Evolutionary conservation across 1,284 basidiomycete genomes (phyloP), one percentile per base, ranked within the genome.

Genomic region (Stereum hirsutum): DNA sequence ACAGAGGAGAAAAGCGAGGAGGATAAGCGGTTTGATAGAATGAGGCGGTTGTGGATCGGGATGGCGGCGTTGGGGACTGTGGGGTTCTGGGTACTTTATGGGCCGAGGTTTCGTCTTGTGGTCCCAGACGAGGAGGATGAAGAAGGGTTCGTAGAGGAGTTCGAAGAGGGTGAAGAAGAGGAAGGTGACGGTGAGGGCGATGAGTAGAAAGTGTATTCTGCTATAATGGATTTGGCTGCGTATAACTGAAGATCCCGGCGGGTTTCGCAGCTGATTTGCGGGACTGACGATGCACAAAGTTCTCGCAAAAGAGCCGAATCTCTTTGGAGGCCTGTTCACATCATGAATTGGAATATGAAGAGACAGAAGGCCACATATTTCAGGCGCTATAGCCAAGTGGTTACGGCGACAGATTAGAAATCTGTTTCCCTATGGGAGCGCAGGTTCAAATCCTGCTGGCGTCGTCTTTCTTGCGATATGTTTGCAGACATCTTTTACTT

Each of bases 361-460:
- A 7, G 5, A 1, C 5, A 0, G 4, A 12, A n/a, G n/a, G n/a
- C n/a, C n/a, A n/a, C 6, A 35, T 8, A n/a, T n/a, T n/a, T 17
- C 15, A 35, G 61, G 58, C 59, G 65, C 60, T 65, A 70, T 71
- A 70, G 69, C 69, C 69, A 70, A 72, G 69, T 72, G 70, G 70
- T 71, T 71, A 71, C 67, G 68, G 69, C 69, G 70, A 70, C 66
- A 72, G 69, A 72, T 73, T 73, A 70, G 70, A 73, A 73, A 53
- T 42, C 53, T 47, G 55, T 75, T 78, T 72, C 73, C 72, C 74
- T 76, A 65, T 69, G 72, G 73, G 70, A 72, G 75, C 75, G 73
- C 68, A 77, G 74, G 75, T 79, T 79, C 75, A 68, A 78, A 67
- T 78, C 77, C 73, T 78, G 72, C 74, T 75, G 73, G 72, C 72